Evolutionary conservation across 1,284 basidiomycete genomes (phyloP).

Genomic region (Trichosporon coremiiforme): DNA sequence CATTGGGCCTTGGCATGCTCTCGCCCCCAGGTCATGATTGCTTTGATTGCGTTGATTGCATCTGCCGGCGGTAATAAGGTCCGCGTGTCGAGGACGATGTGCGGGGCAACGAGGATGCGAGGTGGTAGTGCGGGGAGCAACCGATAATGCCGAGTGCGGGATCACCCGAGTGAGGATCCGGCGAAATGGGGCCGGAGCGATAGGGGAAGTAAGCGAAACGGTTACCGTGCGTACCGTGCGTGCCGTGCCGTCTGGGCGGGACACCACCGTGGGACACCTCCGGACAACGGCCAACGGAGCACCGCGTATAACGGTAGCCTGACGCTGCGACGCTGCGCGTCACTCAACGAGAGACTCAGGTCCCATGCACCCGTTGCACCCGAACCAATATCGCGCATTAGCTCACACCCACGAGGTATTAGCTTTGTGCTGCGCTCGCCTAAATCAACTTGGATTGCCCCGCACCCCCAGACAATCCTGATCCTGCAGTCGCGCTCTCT

Average conservation of each 20-base stretch:
- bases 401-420: neutral
- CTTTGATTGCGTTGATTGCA: neutral
- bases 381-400: slow-evolving; percentile 3
- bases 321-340: neutral
- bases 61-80: slow-evolving; percentile 16
- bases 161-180: slow-evolving; percentile 14
- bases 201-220: slow-evolving; percentile 7
- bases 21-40: neutral
- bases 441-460: neutral
- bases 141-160: slow-evolving; percentile 16
- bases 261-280: neutral
- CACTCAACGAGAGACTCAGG: neutral
- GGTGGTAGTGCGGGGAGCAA: neutral
- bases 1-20: neutral
- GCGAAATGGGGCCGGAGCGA: slow-evolving; percentile 16
- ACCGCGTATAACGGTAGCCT: slow-evolving; percentile 11
- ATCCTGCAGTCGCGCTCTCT: neutral
- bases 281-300: slow-evolving; percentile 12
- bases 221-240: neutral
- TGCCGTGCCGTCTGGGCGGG: neutral
- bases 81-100: neutral
- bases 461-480: neutral
- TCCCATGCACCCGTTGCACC: neutral
- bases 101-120: slow-evolving; percentile 13
- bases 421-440: slow-evolving; percentile 9